These are phyloP conservation scores for Plasmodium berghei DNA, from an alignment of 169 alveolate species.

Conservation along the genomic window DNA sequence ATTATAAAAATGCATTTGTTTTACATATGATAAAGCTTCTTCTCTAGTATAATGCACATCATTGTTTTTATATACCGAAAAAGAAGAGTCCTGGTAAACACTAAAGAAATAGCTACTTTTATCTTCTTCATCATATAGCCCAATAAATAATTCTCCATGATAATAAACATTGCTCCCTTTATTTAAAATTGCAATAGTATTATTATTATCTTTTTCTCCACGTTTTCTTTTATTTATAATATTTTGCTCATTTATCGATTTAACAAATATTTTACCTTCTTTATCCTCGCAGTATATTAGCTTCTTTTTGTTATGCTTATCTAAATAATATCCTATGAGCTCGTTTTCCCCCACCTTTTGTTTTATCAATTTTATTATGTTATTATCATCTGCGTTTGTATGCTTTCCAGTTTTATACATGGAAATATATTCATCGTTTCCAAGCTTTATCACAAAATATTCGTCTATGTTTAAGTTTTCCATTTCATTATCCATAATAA, in stretches of 20 bases:
- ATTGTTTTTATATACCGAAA: slow-evolving; percentile 45
- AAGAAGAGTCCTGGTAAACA: slow-evolving; percentile 54
- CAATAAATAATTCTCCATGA: slow-evolving; percentile 44
- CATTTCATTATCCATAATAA: slow-evolving; percentile 25
- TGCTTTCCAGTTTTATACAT: not conserved
- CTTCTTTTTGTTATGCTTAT: slow-evolving; percentile 32
- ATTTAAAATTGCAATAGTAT: slow-evolving; percentile 7
- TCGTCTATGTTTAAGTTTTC: slow-evolving; percentile 28
- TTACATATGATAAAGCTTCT: slow-evolving; percentile 56
- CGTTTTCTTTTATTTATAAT: too few relatives aligned
- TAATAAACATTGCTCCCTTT: slow-evolving; percentile 62
- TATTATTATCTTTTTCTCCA: not conserved
- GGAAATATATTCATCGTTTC: slow-evolving; percentile 4
- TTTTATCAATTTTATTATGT: not conserved
- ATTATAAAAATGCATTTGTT: slow-evolving; percentile 64
- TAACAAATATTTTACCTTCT: slow-evolving; percentile 23
- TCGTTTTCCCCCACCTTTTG: slow-evolving; percentile 3
- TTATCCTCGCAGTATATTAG: slow-evolving; percentile 40
- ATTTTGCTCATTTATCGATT: not conserved
- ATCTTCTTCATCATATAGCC: slow-evolving; percentile 35
- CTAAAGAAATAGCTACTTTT: slow-evolving; percentile 50
- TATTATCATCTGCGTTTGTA: not conserved
- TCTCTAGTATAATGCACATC: slow-evolving; percentile 53
- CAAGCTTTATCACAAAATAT: slow-evolving; percentile 13
- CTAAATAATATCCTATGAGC: slow-evolving; percentile 41